Evolutionary conservation across 352 stramenopile genomes (phyloP), one percentile per base, ranked within the genome.

Genomic region (Phytophthora idaei): DNA sequence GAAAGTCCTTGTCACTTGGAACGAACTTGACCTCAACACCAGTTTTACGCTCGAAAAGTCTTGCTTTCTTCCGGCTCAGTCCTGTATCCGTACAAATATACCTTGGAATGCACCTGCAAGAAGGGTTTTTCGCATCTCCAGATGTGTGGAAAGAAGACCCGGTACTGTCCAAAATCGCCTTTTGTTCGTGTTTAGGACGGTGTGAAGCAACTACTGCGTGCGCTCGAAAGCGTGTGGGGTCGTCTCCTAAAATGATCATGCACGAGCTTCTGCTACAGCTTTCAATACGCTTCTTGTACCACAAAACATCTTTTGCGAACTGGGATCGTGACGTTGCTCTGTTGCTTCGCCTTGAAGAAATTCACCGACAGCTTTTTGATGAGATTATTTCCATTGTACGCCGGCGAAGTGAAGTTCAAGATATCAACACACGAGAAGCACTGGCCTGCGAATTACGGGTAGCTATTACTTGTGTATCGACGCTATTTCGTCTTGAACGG

Each of bases 311-410:
- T 1, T 69, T 68, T n/a, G 60, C 29, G 27, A 69, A 27, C 21
- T 87, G 82, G 80, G 80, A 89, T 28, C 73, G 71, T 46, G 75
- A 88, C 31, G 74, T 84, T 28, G 74, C 71, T 5, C 58, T 85
- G 21, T 48, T 89, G n/a, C 64, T 89, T 31, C 72, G 77, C 3
- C 73, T 87, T 28, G 69, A 87, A 54, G 74, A 77, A 10, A 37
- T 90, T 4, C 73, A 89, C 48, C 74, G 72, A 1, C 62, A 73
- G 11, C 32, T 90, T 42, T 74, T 74, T 39, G 64, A 71, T 17
- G 74, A 84, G n/a, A 63, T 82, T 15, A 60, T 74, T 15, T 34
- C 51, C 47, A 64, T 71, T 29, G 52, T 67, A 5, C 49, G 32
- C 7, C 51, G 36, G 25, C 54, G 31, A 31, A 34, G 28, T 21